These are phyloP conservation scores for Fraxinus nigra DNA, from an alignment of 305 asterid genomes.

Conservation along the genomic window DNA sequence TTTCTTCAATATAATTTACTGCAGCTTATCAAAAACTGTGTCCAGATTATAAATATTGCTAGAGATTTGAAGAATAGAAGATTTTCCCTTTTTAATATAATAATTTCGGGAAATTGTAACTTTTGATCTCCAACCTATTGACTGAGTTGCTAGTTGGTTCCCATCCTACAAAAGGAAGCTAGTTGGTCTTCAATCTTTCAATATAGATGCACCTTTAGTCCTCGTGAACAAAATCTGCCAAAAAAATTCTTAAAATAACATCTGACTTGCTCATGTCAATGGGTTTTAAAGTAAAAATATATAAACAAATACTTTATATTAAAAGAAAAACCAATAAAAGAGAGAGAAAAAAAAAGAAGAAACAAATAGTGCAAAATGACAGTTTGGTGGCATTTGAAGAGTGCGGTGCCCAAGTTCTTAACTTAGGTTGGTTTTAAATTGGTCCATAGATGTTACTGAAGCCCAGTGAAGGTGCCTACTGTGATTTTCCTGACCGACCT, in stretches of 20 bases:
- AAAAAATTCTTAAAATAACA: neutral
- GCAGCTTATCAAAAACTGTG: slow-evolving; percentile 2
- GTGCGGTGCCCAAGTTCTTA: neutral
- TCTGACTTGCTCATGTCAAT: neutral
- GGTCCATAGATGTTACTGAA: neutral
- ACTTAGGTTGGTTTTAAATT: neutral
- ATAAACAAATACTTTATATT: neutral
- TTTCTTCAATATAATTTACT: neutral
- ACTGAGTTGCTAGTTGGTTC: neutral
- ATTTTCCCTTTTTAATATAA: neutral
- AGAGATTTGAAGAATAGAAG: slow-evolving; percentile 2
- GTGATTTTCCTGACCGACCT: neutral
- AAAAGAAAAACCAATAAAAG: neutral
- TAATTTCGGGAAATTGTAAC: neutral
- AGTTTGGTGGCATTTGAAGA: neutral
- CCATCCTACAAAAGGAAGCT: neutral
- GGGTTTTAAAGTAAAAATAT: neutral
- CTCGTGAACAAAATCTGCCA: neutral
- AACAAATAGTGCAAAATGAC: neutral
- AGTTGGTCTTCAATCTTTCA: neutral
- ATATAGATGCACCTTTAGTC: neutral
- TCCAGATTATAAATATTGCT: slow-evolving; percentile 2
- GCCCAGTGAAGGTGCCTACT: neutral
- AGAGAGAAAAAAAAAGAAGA: neutral
- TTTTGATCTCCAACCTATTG: neutral